Base-by-base conservation (phyloP, 1,284 basidiomycete species). In the Microbotryomycetes sp. region DNA sequence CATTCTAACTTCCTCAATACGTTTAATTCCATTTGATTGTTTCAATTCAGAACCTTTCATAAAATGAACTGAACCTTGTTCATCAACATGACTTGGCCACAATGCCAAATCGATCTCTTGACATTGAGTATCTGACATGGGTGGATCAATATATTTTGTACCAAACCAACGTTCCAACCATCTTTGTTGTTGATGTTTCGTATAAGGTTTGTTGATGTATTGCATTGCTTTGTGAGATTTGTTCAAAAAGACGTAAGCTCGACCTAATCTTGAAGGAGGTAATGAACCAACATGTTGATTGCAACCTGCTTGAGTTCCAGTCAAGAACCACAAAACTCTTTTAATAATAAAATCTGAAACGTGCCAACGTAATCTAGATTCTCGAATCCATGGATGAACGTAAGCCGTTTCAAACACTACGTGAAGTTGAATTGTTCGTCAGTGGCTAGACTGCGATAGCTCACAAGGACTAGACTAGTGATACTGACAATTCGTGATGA, bases 231-330 rank as follows among this genome's bases (percentile, higher is more conserved):
- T 81, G 66, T 79, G 78, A 6, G 79, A 80, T 77, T 82, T 64
- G 56, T 81, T 79, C 62, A 81, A 70, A 67, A 81, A 81, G 12
- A 81, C 80, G 66, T 80, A 82, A 23, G 81, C 82, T 54, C 84
- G 76, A 1, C 84, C 84, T 23, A 84, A 78, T 42, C 82, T 75
- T 45, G 82, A 81, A 0, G 79, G 79, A n/a, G 81, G 81, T 2
- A 85, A 76, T 67, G 84, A 83, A 15, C 84, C 83, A 22, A 81
- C 79, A 80, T 83, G 86, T 77, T 86, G 84, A 67, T 84, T 84
- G 71, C 83, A 85, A 7, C 84, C 84, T 5, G 82, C 82, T 70
- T 79, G 79, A 1, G 53, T 56, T 62, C 84, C 84, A 1, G 84
- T 85, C 58, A 86, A 71, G 36, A 82, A 67, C 82, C 83, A 85